phyloP scores from a whole-genome alignment of 345 rosid species.

The Dovyalis caffra region DNA sequence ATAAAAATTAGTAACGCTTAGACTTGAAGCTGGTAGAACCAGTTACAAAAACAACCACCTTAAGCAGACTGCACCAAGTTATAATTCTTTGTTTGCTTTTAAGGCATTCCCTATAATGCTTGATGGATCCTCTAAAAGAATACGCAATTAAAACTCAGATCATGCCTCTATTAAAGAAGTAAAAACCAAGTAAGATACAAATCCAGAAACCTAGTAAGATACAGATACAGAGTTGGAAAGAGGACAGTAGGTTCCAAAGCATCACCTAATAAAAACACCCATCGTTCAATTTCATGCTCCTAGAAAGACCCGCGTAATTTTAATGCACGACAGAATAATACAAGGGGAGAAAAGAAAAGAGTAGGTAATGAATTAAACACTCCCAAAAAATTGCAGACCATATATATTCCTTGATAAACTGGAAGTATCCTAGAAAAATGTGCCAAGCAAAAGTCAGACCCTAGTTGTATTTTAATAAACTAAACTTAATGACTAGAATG shows the following conservation, averaged over 20 bases:
- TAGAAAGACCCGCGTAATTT: neutral
- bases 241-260: neutral
- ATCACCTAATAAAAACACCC: neutral
- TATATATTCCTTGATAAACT: neutral
- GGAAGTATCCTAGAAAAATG: neutral
- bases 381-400: neutral
- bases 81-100: neutral
- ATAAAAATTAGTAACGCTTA: neutral
- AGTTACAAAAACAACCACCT: neutral
- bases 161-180: neutral
- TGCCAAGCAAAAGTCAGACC: neutral
- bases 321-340: neutral
- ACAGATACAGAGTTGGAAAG: neutral
- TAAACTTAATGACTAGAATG: neutral
- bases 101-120: neutral
- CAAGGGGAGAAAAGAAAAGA: neutral
- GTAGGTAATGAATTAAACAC: neutral
- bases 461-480: neutral
- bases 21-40: neutral
- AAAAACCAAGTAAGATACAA: neutral
- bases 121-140: neutral
- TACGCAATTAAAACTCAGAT: neutral
- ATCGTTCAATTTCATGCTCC: neutral
- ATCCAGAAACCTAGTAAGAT: neutral
- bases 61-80: neutral